Base-by-base conservation (phyloP, 805 yeast species). In the Pichia insulana region DNA sequence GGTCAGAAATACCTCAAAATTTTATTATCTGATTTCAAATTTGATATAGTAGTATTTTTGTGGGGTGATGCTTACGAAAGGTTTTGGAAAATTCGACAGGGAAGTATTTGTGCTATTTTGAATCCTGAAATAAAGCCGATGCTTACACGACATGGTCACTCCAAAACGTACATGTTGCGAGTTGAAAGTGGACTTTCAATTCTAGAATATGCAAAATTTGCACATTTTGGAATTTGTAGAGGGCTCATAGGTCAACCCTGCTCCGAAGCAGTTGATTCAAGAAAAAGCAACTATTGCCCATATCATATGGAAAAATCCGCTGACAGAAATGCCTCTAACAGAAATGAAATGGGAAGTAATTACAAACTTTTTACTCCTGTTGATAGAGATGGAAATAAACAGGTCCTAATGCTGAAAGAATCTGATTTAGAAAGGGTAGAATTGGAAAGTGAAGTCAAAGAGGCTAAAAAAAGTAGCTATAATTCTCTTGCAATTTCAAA, bases 301-400 rank as follows among this genome's bases (percentile, higher is more conserved):
- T 86, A 64, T 52, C 97, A 89, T 55, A 65, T 72, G 15, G 90
- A 85, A 47, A 50, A 69, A 37, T 68, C 74, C 35, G 65, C 76
- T 42, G 69, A 71, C 35, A 68, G 68, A 36, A 60, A 73, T 0
- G 71, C 76, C 17, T 70, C 78, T n/a, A 70, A 74, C 47, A 66
- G 97, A 47, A 74, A 86, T 67, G 97, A 89, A 58, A 67, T 90
- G 41, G 83, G 78, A 58, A 74, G 83, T 13, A 64, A 75, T 46
- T 67, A 71, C 45, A 62, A 78, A 44, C 58, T 75, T 61, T 70
- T 77, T 51, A 73, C 86, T 7, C 79, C 88, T 5, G 43, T 39
- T 8, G 67, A 68, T 20, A 62, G 66, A 37, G 55, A 65, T 34
- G 76, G 71, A 15, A 54, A 52, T 22, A 63, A 54, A 40, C 76